Evolutionary conservation across 164 flowering plant species (phyloP).

Genomic region (Berberis thunbergii): DNA sequence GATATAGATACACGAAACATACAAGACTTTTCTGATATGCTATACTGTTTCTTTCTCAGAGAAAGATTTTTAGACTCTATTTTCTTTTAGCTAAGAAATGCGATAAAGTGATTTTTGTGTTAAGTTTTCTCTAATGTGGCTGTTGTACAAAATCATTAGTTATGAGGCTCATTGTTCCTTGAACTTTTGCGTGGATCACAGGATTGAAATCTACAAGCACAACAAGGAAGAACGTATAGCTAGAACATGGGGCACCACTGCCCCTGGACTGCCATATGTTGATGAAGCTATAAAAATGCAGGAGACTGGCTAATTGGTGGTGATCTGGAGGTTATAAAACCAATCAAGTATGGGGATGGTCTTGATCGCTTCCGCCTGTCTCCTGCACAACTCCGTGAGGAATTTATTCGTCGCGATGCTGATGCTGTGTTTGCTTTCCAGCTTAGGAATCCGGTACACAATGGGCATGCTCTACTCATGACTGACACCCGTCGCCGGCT

Average conservation of each 20-base stretch:
- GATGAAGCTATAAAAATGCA: constrained; percentile 54
- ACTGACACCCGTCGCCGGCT: constrained; percentile 27
- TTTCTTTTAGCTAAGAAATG: no score
- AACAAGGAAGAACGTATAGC: constrained; percentile 83
- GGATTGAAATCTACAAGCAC: constrained; percentile 91
- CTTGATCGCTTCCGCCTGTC: constrained; percentile 81
- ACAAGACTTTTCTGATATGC: no score
- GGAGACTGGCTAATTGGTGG: constrained; percentile 93
- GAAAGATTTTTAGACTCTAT: no score
- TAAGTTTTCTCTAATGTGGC: no score
- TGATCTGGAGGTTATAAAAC: constrained; percentile 75
- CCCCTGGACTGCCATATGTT: constrained; percentile 76
- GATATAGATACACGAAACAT: no score
- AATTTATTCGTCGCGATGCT: constrained; percentile 61
- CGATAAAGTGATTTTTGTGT: neutral
- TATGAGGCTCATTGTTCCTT: neutral
- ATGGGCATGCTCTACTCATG: constrained; percentile 98
- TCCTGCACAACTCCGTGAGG: constrained; percentile 70
- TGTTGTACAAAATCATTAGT: no score
- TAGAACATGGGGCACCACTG: constrained; percentile 89
- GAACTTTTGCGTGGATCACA: constrained; percentile 17
- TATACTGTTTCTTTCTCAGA: no score
- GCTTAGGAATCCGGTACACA: constrained; percentile 90
- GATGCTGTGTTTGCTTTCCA: constrained; percentile 96
- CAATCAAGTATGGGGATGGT: constrained; percentile 75